These are phyloP conservation scores for Lolium rigidum DNA, from an alignment of 176 grass and related monocot genomes.

Conservation along the genomic window DNA sequence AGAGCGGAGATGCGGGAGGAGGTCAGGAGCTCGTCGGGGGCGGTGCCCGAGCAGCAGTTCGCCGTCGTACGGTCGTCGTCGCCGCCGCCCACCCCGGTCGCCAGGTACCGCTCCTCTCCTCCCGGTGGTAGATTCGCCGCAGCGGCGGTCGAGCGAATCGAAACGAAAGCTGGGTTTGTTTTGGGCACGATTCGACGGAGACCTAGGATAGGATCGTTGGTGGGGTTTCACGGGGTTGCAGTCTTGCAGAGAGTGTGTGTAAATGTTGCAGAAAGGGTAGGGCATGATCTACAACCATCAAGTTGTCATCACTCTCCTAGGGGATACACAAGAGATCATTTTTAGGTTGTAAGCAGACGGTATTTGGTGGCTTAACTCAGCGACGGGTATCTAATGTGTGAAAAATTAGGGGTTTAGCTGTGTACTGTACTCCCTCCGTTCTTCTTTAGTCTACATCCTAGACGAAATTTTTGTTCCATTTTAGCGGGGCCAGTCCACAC, in stretches of 20 bases:
- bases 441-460: too few species aligned
- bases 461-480: too few species aligned
- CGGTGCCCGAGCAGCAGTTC: slow-evolving; percentile 60
- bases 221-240: neutral
- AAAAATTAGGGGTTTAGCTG: neutral
- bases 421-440: too few species aligned
- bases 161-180: slow-evolving; percentile 14
- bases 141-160: slow-evolving; percentile 3
- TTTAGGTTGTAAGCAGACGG: neutral
- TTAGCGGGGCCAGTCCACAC: too few species aligned
- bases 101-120: slow-evolving; percentile 52
- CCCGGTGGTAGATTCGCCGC: slow-evolving; percentile 40
- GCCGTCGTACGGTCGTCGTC: slow-evolving; percentile 73
- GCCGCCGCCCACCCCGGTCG: slow-evolving; percentile 76
- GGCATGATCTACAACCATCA: slow-evolving; percentile 18
- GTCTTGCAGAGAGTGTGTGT: neutral
- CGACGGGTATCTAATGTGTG: neutral
- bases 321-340: neutral
- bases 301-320: neutral
- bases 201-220: slow-evolving; percentile 17
- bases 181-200: neutral
- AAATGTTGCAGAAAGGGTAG: neutral
- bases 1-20: slow-evolving; percentile 75
- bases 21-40: slow-evolving; percentile 84
- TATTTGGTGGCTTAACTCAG: slow-evolving; percentile 12